phyloP scores from a whole-genome alignment of 176 grass and related monocot species.

The Hordeum marinum region DNA sequence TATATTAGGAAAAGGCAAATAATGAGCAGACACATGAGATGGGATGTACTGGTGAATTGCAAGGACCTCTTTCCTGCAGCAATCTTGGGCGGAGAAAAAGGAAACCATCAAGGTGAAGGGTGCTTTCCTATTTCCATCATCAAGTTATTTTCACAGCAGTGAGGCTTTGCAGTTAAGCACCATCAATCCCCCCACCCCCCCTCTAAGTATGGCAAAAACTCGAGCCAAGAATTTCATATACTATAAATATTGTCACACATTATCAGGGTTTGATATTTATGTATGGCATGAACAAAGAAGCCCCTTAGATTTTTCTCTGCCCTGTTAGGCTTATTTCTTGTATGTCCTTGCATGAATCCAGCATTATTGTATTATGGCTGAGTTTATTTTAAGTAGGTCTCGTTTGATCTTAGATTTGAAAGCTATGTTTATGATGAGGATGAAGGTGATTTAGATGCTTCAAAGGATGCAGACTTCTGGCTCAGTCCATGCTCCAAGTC shows the following conservation, averaged over 20 bases:
- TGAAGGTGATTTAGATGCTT: not conserved
- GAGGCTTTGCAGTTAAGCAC: not conserved
- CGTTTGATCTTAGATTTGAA: constrained; percentile 18
- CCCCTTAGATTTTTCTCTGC: not conserved
- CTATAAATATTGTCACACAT: not conserved
- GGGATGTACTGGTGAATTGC: constrained; percentile 9
- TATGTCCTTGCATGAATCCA: not conserved
- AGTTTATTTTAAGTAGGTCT: not conserved
- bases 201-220: not conserved
- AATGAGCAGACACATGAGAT: not conserved
- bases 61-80: constrained; percentile 21
- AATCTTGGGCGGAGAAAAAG: constrained; percentile 39
- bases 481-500: not conserved
- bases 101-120: constrained; percentile 35
- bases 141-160: not conserved
- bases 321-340: not conserved
- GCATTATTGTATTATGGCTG: not conserved
- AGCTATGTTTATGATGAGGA: constrained; percentile 26
- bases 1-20: constrained; percentile 27
- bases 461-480: constrained; percentile 22
- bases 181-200: no score
- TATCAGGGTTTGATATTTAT: not conserved
- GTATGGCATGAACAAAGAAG: not conserved
- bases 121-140: not conserved
- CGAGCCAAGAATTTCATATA: not conserved